Conservation (phyloP, 129 eudicot genomes). For the Centaurea solstitialis region DNA sequence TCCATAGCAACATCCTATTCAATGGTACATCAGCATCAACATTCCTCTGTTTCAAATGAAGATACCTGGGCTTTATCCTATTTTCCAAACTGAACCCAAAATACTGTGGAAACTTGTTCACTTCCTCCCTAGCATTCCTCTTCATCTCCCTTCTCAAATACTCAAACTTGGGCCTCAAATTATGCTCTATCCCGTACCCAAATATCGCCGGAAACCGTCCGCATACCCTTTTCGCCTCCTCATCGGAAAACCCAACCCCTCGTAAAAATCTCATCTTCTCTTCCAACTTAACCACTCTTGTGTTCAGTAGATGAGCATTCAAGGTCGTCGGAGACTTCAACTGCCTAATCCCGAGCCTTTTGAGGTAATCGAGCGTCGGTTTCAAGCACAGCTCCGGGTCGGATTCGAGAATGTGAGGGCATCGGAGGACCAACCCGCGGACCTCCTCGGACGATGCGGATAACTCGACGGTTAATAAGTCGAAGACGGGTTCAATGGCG, state of each 20-base stretch:
- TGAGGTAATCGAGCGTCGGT: constrained; percentile 45
- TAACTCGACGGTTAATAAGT: constrained; percentile 39
- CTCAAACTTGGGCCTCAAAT: constrained; percentile 47
- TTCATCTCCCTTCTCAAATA: constrained; percentile 53
- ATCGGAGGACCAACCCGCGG: constrained; percentile 35
- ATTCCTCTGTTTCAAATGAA: constrained; percentile 51
- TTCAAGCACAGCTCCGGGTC: constrained; percentile 43
- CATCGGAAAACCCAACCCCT: constrained; percentile 41
- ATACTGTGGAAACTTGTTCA: constrained; percentile 62
- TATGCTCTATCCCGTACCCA: constrained; percentile 51
- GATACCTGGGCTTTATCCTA: constrained; percentile 47
- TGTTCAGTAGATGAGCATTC: constrained; percentile 60
- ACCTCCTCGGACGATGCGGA: constrained; percentile 45
- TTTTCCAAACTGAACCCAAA: constrained; percentile 58
- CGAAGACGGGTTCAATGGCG: constrained; percentile 41
- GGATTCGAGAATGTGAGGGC: constrained; percentile 55
- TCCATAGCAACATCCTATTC: constrained; percentile 55
- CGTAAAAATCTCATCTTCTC: constrained; percentile 44
- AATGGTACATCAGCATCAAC: constrained; percentile 37
- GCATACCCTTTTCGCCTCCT: constrained; percentile 45
- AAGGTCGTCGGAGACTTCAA: constrained; percentile 49
- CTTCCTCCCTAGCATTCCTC: constrained; percentile 45
- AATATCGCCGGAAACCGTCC: constrained; percentile 65
- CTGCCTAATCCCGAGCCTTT: constrained; percentile 31
- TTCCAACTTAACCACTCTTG: constrained; percentile 44